A percentile compares a stretch with the other conserved stretches of the same genome.
These are phyloP conservation scores for Pestalotiopsis sp. DNA, from an alignment of 2,329 filamentous ascomycete genomes.

Conservation along the genomic window DNA sequence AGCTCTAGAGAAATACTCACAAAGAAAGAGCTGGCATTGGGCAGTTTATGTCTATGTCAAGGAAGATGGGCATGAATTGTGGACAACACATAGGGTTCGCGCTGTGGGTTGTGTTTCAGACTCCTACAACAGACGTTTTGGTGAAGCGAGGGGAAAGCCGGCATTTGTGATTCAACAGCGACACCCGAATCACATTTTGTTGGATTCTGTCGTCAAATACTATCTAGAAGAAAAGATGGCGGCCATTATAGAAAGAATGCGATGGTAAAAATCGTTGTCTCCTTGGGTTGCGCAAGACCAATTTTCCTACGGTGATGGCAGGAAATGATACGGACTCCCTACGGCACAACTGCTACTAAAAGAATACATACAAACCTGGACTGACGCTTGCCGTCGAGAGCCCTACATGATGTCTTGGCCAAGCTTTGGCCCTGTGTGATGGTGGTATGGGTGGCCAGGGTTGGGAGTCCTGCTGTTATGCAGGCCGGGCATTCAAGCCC, in stretches of 20 bases:
- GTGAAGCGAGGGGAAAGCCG: not conserved
- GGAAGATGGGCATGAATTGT: not conserved
- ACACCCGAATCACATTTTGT: not conserved
- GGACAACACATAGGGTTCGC: not conserved
- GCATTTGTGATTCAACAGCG: not conserved
- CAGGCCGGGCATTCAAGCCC: not conserved
- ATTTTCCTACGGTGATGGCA: not conserved
- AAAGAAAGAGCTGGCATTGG: not conserved
- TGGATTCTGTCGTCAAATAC: too few species aligned
- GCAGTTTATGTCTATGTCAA: not conserved
- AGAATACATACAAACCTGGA: not conserved
- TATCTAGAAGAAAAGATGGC: too few species aligned
- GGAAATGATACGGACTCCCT: not conserved
- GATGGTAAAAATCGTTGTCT: not conserved
- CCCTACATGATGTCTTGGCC: not conserved
- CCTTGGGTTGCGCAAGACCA: not conserved
- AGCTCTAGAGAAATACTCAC: not conserved
- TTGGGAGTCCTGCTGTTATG: not conserved
- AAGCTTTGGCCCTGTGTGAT: not conserved
- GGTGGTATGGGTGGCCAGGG: not conserved
- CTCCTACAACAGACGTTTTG: constrained; percentile 5
- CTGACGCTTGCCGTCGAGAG: not conserved
- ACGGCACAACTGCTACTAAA: too few species aligned
- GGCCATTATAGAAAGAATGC: not conserved
- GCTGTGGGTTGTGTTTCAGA: constrained; percentile 3